phyloP scores from a whole-genome alignment of 2,329 filamentous ascomycete genomes.

The Cucurbitaria berberidis region DNA sequence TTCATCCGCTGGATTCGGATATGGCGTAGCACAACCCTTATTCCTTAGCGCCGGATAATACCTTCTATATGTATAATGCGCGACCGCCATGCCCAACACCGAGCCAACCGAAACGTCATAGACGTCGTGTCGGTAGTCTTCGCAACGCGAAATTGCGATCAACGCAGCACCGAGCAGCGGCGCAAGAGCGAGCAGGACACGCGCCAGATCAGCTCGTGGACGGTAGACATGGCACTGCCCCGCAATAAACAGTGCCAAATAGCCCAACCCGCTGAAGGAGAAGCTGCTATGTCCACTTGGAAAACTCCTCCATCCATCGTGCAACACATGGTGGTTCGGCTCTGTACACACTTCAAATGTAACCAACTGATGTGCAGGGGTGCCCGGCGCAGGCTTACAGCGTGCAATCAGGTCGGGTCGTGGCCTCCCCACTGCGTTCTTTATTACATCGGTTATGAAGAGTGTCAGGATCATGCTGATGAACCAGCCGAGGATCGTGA shows the following conservation, averaged over 20 bases:
- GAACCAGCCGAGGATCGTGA: slow-evolving; percentile 79
- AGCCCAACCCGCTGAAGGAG: slow-evolving; percentile 79
- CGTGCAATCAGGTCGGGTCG: slow-evolving; percentile 88
- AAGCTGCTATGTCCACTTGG: slow-evolving; percentile 82
- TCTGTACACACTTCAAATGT: slow-evolving; percentile 76
- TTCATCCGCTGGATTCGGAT: slow-evolving; percentile 49
- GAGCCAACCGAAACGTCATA: slow-evolving; percentile 66
- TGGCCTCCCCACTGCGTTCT: slow-evolving; percentile 83
- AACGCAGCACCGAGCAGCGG: slow-evolving; percentile 64
- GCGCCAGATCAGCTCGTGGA: slow-evolving; percentile 63
- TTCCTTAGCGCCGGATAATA: slow-evolving; percentile 64
- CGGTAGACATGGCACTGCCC: slow-evolving; percentile 68
- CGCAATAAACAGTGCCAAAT: slow-evolving; percentile 71
- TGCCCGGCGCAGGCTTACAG: slow-evolving; percentile 72
- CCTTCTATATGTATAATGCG: slow-evolving; percentile 65
- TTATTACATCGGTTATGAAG: slow-evolving; percentile 85
- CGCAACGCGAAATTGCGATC: slow-evolving; percentile 67
- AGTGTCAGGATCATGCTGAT: slow-evolving; percentile 75
- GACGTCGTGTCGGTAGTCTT: slow-evolving; percentile 69
- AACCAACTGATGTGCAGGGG: slow-evolving; percentile 62
- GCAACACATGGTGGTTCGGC: slow-evolving; percentile 69
- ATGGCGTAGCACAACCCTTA: slow-evolving; percentile 60
- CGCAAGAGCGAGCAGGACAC: slow-evolving; percentile 60
- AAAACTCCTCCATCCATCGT: slow-evolving; percentile 86
- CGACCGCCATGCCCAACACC: slow-evolving; percentile 60